Base-by-base conservation (phyloP, 1,139 yeast genomes). In the Suhomyces anneliseae region DNA sequence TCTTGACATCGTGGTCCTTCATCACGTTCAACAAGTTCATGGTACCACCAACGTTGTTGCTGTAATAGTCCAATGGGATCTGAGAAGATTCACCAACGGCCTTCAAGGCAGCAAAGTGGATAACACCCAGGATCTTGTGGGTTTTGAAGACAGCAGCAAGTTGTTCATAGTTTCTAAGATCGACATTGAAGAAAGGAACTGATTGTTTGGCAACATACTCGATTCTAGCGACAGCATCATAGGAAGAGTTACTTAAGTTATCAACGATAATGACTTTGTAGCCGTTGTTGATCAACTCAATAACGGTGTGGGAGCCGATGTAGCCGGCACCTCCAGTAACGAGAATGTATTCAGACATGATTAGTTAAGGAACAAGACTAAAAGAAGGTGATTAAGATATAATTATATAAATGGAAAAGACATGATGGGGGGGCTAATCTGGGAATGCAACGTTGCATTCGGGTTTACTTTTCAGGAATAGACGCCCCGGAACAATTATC, bases 271-370 rank as follows among this genome's bases (percentile, higher is more conserved):
- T 83, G 31, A 87, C 90, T 40, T 83, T 76, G 60, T 83, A 79
- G 34, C 89, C 89, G 46, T 81, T 76, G 54, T 81, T 76, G 48
- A 86, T 64, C 47, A 87, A 74, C 55, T 84, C 87, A 35, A 85
- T 79, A 7, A 83, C 86, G 2, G 93, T 85, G 62, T 87, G 95
- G 14, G 93, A 85, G 27, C 95, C 95, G 59, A 88, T 87, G 66
- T 88, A 88, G 32, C 96, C 95, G 33, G 95, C 90, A 46, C 95
- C 95, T 40, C 95, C 95, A 32, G 95, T 86, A 34, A 88, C 92
- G 49, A 87, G 72, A 48, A 87, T 84, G 62, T 74, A 76, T 14
- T 52, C 46, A 8, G 49, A 37, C 50, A 47, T 49, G 27, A 12
- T 40, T 8, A 8, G 8, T 32, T 19, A 32, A 11, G n/a, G 11